Percentiles rank a stretch among this genome's conserved stretches.
Conservation (phyloP, 2,329 filamentous ascomycete species). For the Ophiostoma pallidulum region DNA sequence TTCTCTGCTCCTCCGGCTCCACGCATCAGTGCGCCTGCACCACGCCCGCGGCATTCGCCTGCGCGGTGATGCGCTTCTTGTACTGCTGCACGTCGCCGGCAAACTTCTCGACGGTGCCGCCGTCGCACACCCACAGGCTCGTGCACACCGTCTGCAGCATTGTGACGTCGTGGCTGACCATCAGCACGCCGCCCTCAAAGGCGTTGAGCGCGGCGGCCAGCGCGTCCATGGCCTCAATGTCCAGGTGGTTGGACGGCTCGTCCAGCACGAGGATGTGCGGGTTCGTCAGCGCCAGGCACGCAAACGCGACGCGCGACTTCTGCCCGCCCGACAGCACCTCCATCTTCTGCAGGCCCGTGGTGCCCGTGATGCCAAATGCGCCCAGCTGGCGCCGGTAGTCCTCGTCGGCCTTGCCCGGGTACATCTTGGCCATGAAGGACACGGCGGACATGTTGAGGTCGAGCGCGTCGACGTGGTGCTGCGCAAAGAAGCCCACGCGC, state of each 20-base stretch:
- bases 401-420: slow-evolving; percentile 85
- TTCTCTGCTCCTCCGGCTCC: not conserved
- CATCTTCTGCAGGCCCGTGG: slow-evolving; percentile 95
- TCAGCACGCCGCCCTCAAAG: slow-evolving; percentile 91
- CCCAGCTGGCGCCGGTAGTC: slow-evolving; percentile 94
- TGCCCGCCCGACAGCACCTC: slow-evolving; percentile 89
- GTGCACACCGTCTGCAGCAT: slow-evolving; percentile 96
- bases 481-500: slow-evolving; percentile 91
- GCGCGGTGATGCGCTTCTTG: slow-evolving; percentile 89
- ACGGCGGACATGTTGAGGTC: slow-evolving; percentile 85
- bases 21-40: slow-evolving; percentile 51
- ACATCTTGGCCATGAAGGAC: slow-evolving; percentile 89
- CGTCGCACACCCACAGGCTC: slow-evolving; percentile 92
- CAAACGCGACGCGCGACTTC: slow-evolving; percentile 96
- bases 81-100: slow-evolving; percentile 90
- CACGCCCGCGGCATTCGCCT: slow-evolving; percentile 81
- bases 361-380: slow-evolving; percentile 83
- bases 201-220: slow-evolving; percentile 71
- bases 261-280: slow-evolving; percentile 96
- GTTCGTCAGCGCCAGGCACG: slow-evolving; percentile 86
- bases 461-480: slow-evolving; percentile 94
- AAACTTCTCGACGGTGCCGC: slow-evolving; percentile 92
- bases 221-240: slow-evolving; percentile 99
- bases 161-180: slow-evolving; percentile 98
- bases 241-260: slow-evolving; percentile 96